A percentile compares a stretch with the other conserved stretches of the same genome.
Evolutionary conservation across 495 filamentous ascomycete genomes (phyloP).

Genomic region (Pseudoneurospora amorphoporcata): DNA sequence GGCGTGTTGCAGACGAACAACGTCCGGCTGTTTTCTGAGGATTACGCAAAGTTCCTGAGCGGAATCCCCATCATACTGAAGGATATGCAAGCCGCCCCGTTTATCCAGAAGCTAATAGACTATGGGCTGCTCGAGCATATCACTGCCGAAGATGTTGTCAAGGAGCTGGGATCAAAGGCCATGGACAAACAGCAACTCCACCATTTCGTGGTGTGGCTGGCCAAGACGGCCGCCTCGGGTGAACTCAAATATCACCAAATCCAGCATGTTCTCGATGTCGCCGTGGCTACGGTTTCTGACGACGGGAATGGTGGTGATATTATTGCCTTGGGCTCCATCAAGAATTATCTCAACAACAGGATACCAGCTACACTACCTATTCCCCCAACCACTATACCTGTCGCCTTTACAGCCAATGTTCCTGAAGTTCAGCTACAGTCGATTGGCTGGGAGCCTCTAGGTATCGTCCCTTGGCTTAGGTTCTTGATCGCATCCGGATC

Average conservation of each 20-base stretch:
- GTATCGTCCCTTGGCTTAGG: constrained; percentile 70
- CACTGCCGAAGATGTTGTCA: constrained; percentile 72
- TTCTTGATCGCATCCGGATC: constrained; percentile 59
- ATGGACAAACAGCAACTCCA: constrained; percentile 62
- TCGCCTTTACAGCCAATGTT: constrained; percentile 54
- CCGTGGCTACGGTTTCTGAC: constrained; percentile 69
- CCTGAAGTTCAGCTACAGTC: constrained; percentile 54
- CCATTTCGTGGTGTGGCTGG: constrained; percentile 76
- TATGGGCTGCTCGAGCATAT: constrained; percentile 75
- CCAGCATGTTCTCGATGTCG: constrained; percentile 60
- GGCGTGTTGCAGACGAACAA: constrained; percentile 70
- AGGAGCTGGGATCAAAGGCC: constrained; percentile 67
- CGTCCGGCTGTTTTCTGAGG: constrained; percentile 70
- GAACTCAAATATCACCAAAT: constrained; percentile 57
- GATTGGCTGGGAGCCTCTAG: constrained; percentile 74
- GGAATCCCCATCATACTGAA: constrained; percentile 82
- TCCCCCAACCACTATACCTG: constrained; percentile 73
- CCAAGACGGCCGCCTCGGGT: constrained; percentile 50
- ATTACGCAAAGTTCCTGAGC: constrained; percentile 74
- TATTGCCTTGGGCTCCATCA: constrained; percentile 65
- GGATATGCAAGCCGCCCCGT: constrained; percentile 53
- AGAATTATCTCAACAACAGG: constrained; percentile 59
- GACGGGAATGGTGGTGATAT: constrained; percentile 48
- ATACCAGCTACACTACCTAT: constrained; percentile 77
- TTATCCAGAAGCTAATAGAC: constrained; percentile 67